Conservation (phyloP, 2,329 filamentous ascomycete species). For the Pseudogymnoascus destructans region DNA sequence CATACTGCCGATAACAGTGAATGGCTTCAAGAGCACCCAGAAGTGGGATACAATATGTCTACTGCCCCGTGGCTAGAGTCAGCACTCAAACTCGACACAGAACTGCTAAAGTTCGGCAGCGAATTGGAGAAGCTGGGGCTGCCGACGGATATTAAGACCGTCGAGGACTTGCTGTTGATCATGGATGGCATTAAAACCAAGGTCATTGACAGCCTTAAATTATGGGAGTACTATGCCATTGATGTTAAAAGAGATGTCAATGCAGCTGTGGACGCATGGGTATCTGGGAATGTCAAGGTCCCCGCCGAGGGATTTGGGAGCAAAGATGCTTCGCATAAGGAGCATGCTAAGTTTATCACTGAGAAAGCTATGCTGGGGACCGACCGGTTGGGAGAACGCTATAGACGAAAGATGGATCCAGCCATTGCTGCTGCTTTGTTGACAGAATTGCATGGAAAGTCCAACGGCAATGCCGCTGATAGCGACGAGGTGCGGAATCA, state of each 20-base stretch:
- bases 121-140: constrained; percentile 55
- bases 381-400: constrained; percentile 69
- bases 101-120: constrained; percentile 51
- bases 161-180: constrained; percentile 62
- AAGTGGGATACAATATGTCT: constrained; percentile 85
- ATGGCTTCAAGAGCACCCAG: constrained; percentile 89
- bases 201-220: constrained; percentile 60
- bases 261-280: constrained; percentile 60
- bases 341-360: constrained; percentile 43
- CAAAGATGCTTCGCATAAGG: constrained; percentile 40
- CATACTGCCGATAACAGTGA: constrained; percentile 92
- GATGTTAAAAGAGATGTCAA: constrained; percentile 62
- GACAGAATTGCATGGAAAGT: constrained; percentile 55
- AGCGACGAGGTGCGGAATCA: constrained; percentile 40
- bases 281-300: constrained; percentile 41
- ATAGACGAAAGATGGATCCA: constrained; percentile 59
- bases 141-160: constrained; percentile 57
- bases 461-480: constrained; percentile 40
- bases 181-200: constrained; percentile 76
- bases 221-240: constrained; percentile 91
- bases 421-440: constrained; percentile 55
- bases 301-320: constrained; percentile 39
- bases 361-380: constrained; percentile 57
- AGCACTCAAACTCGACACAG: constrained; percentile 65
- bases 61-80: constrained; percentile 70